Base-by-base conservation (phyloP, 257 asterid genomes). In the Marsdenia floribunda region DNA sequence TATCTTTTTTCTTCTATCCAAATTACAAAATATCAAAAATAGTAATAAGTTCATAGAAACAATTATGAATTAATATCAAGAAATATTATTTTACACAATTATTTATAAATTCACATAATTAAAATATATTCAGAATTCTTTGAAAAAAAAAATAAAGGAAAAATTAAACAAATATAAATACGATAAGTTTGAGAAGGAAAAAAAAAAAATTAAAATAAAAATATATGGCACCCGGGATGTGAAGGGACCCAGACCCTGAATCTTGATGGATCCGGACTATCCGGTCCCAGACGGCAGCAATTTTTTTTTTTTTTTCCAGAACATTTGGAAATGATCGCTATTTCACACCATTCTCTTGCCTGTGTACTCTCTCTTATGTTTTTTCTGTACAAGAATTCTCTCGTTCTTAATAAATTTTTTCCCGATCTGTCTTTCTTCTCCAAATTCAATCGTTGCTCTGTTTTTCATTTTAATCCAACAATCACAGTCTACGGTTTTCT, bases 271-370 rank as follows among this genome's bases (percentile, higher is more conserved):
- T 65, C 70, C 70, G 70, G 50, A 38, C 15, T 38, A 64, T 14
- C 50, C 49, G 70, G 70, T 35, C 70, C 50, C 70, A 16, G 26
- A 65, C 29, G 29, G 16, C 50, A 2, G 26, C 50, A 54, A 65
- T 35, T 38, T 1, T 38, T 38, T 38, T 38, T 38, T 1, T 44
- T 44, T 44, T 44, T 44, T 33, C 21, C 26, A 60, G 11, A 42
- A 60, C 71, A 61, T 54, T 68, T 26, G 71, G 61, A 73, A 59
- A 42, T 46, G 59, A 73, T 71, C 71, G 77, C 77, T 61, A 44
- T 54, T 63, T 12, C 24, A 33, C 69, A 33, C 69, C 46, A 5
- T 65, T 65, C 29, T 38, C 29, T 38, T 35, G 22, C 22, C 5
- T 1, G 19, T 21, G 5, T 13, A n/a, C 24, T 37, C 22, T 42